These are phyloP conservation scores for Ceratocystis variospora DNA, from an alignment of 2,329 filamentous ascomycete species.

Conservation along the genomic window DNA sequence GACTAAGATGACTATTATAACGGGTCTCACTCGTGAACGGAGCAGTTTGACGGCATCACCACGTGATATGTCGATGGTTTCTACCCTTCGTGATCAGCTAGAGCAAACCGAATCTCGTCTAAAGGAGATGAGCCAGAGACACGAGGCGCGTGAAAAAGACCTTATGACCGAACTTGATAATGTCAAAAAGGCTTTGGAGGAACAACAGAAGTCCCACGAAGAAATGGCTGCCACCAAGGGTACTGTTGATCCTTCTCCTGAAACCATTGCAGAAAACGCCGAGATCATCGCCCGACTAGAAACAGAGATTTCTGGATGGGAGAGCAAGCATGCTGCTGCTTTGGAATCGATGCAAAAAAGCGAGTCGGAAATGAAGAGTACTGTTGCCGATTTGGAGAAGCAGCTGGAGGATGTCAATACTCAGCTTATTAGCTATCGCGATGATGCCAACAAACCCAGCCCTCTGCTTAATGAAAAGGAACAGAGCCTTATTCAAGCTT, in stretches of 20 bases:
- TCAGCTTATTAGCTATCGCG: conserved; percentile 33
- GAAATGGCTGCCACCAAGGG: background rate
- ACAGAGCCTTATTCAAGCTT: conserved; percentile 42
- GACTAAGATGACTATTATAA: conserved; percentile 88
- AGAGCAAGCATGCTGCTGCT: conserved; percentile 57
- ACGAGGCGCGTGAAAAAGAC: conserved; percentile 62
- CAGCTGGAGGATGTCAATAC: conserved; percentile 42
- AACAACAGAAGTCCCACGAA: conserved; percentile 14
- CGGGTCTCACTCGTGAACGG: conserved; percentile 80
- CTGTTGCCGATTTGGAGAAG: conserved; percentile 58
- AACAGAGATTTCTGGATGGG: conserved; percentile 59
- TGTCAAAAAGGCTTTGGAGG: conserved; percentile 17
- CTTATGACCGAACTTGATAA: conserved; percentile 56
- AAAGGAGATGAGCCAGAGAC: conserved; percentile 54
- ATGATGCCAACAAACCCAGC: conserved; percentile 27
- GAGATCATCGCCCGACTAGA: conserved; percentile 47
- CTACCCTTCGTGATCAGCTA: conserved; percentile 74
- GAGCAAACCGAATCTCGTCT: conserved; percentile 76
- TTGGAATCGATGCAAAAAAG: conserved; percentile 58
- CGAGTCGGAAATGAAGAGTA: conserved; percentile 58
- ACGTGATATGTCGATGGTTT: conserved; percentile 83
- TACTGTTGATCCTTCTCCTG: conserved; percentile 7
- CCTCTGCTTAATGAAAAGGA: conserved; percentile 38
- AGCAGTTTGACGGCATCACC: conserved; percentile 74
- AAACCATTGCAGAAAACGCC: conserved; percentile 14